These are phyloP conservation scores for Xylaria sp. DNA, from an alignment of 2,329 filamentous ascomycete species.

Conservation along the genomic window DNA sequence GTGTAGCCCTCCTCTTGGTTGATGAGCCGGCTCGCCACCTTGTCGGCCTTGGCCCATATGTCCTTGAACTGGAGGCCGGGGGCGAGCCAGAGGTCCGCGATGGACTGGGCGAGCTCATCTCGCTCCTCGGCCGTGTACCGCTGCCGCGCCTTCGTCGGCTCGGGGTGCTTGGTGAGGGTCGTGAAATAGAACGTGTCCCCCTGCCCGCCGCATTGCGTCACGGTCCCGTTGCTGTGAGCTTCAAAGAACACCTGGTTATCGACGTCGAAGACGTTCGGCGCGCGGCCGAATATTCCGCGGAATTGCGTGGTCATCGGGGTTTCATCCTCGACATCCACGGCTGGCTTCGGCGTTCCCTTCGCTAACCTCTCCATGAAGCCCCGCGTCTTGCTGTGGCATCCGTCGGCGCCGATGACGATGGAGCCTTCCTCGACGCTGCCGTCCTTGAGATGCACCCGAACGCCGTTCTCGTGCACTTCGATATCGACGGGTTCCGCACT, in stretches of 20 bases:
- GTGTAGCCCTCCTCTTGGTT: slow-evolving; percentile 13
- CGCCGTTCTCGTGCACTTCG: not conserved
- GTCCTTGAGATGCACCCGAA: slow-evolving; percentile 10
- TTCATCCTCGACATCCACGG: not conserved
- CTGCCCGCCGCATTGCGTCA: not conserved
- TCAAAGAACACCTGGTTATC: not conserved
- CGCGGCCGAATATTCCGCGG: not conserved
- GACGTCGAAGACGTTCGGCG: not conserved
- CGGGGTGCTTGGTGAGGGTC: not conserved
- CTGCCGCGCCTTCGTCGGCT: slow-evolving; percentile 1
- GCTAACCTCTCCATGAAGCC: slow-evolving; percentile 1
- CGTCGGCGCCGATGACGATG: slow-evolving; percentile 17
- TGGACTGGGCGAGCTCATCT: slow-evolving; percentile 3
- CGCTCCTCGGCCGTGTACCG: slow-evolving; percentile 6
- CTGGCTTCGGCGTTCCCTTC: no score
- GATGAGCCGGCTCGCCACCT: not conserved
- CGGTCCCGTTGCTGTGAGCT: not conserved
- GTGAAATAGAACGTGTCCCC: not conserved
- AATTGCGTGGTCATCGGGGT: not conserved
- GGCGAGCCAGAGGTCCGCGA: slow-evolving; percentile 1
- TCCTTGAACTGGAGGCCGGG: slow-evolving; percentile 9
- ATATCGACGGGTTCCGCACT: slow-evolving; percentile 4
- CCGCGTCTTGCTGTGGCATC: slow-evolving; percentile 13
- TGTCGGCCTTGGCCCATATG: slow-evolving; percentile 5
- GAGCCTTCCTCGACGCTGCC: slow-evolving; percentile 10